Base-by-base conservation (phyloP, 1,139 yeast genomes). In the Geotrichum citri-aurantii region DNA sequence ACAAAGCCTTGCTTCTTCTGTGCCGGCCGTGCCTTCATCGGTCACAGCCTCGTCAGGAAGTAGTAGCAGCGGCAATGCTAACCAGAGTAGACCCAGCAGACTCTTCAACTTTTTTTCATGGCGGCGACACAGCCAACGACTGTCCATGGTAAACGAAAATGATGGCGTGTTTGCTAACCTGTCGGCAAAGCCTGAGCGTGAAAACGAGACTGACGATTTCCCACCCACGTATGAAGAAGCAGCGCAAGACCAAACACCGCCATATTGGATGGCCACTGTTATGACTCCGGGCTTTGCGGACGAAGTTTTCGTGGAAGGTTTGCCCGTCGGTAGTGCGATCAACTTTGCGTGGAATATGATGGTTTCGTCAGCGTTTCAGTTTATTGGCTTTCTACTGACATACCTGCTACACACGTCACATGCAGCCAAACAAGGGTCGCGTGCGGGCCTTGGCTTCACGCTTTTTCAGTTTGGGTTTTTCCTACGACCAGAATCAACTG, bases 201-300 rank as follows among this genome's bases (percentile, higher is more conserved):
- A 71, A 6, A 77, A 74, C 53, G 77, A 77, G 49, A 80, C 77
- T 23, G 77, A 75, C 57, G 77, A 77, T 52, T 77, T 78, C 55
- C 96, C 97, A 12, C 99, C 99, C 1, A 79, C 95, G 0, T 93
- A 95, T 73, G 97, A 89, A 62, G 97, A 92, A 68, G 98, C 97
- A 0, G 92, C 97, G 0, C 88, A 93, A 1, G 99, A 93, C 71
- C 83, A 95, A 24, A 84, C 95, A 0, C 99, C 99, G 0, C 96
- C 96, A 52, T 95, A 95, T 72, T 95, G 97, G 96, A 99, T 95
- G 71, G 83, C 91, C 19, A 84, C 95, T 0, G 85, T 92, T 58
- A 81, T 91, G 69, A 83, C 95, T 1, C 90, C 92, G 17, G 90
- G 91, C 60, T 67, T 71, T 64, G 88, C 86, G 58, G 97, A 93